These are phyloP conservation scores for Phaeoacremonium minimum DNA, from an alignment of 2,329 filamentous ascomycete genomes.

Conservation along the genomic window DNA sequence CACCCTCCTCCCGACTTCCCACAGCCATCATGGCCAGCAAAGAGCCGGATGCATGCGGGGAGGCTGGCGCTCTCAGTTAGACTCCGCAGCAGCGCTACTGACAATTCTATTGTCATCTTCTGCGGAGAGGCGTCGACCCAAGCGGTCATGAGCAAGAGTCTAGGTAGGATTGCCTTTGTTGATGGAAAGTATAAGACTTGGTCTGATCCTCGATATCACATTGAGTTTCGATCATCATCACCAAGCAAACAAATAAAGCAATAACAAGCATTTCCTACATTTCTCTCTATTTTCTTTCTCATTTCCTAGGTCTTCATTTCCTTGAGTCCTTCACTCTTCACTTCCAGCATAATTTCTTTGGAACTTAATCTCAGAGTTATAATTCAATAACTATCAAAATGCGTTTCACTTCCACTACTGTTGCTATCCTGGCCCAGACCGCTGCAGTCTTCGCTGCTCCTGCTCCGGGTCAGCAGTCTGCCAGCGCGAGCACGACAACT, in stretches of 20 bases:
- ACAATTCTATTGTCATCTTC: too few species aligned
- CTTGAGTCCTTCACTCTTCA: slow-evolving; percentile 6
- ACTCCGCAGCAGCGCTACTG: too few species aligned
- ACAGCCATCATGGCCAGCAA: background rate
- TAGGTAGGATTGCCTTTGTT: too few species aligned
- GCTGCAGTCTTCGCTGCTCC: slow-evolving; percentile 22
- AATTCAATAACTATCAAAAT: slow-evolving; percentile 20
- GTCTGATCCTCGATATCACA: too few species aligned
- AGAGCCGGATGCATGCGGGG: too few species aligned
- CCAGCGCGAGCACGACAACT: slow-evolving; percentile 6
- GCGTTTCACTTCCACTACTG: slow-evolving; percentile 25
- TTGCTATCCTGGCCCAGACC: slow-evolving; percentile 33
- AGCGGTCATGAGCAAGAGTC: too few species aligned
- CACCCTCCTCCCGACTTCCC: background rate
- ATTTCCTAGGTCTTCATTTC: slow-evolving; percentile 9
- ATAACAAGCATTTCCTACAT: slow-evolving; percentile 4
- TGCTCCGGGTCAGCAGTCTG: too few species aligned
- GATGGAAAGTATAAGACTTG: too few species aligned
- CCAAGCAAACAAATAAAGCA: background rate
- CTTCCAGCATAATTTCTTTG: slow-evolving; percentile 1
- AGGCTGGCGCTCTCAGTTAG: too few species aligned
- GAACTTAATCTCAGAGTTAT: background rate
- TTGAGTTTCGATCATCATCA: too few species aligned
- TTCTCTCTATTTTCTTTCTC: slow-evolving; percentile 5
- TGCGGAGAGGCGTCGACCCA: too few species aligned